Percentiles rank a stretch among this genome's conserved stretches.
Conservation (phyloP, 169 alveolate species). For the Fabrea salina region DNA sequence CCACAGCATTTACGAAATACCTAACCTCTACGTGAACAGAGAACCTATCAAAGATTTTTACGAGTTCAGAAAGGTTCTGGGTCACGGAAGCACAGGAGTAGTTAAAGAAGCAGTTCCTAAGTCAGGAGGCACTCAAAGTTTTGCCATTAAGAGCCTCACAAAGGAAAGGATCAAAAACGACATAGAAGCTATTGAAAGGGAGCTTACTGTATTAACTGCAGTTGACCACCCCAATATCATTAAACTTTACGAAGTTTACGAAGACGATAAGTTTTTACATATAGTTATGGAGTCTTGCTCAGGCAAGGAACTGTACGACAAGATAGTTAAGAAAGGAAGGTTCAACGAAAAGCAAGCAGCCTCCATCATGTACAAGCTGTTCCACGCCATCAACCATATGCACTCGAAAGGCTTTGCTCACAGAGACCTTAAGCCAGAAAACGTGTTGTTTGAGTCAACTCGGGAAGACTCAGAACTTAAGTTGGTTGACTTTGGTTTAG, state of each 20-base stretch:
- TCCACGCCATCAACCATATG: not conserved
- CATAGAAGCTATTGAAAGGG: slow-evolving; percentile 41
- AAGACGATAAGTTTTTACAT: slow-evolving; percentile 12
- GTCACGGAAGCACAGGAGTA: slow-evolving; percentile 31
- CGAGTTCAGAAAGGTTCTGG: not conserved
- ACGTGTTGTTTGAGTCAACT: not conserved
- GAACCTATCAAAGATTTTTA: slow-evolving; percentile 7
- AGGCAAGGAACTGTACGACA: slow-evolving; percentile 4
- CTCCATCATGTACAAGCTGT: not conserved
- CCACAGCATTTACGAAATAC: no score
- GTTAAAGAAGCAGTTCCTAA: slow-evolving; percentile 15
- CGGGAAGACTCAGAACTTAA: slow-evolving; percentile 45
- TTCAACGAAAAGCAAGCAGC: not conserved
- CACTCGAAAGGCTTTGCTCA: not conserved
- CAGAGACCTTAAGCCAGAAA: slow-evolving; percentile 15
- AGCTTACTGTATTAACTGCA: slow-evolving; percentile 40
- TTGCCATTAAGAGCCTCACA: slow-evolving; percentile 50
- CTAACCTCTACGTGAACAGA: not conserved
- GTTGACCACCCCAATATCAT: slow-evolving; percentile 28
- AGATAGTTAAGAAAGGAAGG: not conserved
- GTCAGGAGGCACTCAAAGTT: not conserved
- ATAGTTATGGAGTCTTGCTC: slow-evolving; percentile 7
- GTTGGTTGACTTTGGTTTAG: slow-evolving; percentile 65
- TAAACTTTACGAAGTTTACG: slow-evolving; percentile 23
- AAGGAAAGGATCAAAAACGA: slow-evolving; percentile 37